phyloP scores from a whole-genome alignment of 164 flowering plant species.

The Macadamia tetraphylla region DNA sequence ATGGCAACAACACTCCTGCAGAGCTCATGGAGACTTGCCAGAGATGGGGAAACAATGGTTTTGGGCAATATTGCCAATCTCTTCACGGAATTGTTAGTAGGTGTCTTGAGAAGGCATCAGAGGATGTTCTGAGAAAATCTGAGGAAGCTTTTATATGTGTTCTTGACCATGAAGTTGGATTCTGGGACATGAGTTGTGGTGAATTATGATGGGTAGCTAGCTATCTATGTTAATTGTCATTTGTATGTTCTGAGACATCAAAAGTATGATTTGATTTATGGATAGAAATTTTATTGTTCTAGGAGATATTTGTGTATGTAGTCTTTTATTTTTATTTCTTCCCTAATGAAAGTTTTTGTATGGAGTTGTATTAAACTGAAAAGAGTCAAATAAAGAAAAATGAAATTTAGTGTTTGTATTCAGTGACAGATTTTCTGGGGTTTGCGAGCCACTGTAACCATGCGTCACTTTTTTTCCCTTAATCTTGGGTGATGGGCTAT shows the following conservation, averaged over 20 bases:
- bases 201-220: constrained; percentile 1
- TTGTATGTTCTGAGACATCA: neutral
- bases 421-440: too few relatives aligned
- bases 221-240: too few relatives aligned
- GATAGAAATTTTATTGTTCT: neutral
- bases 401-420: too few relatives aligned
- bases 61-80: constrained; percentile 56
- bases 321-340: too few relatives aligned
- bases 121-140: constrained; percentile 27
- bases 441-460: too few relatives aligned
- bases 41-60: constrained; percentile 81
- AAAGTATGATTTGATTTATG: neutral
- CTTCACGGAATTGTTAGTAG: constrained; percentile 51
- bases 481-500: too few relatives aligned
- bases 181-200: constrained; percentile 68
- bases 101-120: constrained; percentile 40
- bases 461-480: too few relatives aligned
- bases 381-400: too few relatives aligned
- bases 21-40: constrained; percentile 67
- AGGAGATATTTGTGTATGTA: neutral
- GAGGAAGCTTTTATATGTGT: constrained; percentile 34
- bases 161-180: constrained; percentile 52
- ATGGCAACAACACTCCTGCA: constrained; percentile 46
- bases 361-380: too few relatives aligned
- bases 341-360: neutral